Base-by-base conservation (phyloP, 345 rosid species). In the Erodium maritimum region DNA sequence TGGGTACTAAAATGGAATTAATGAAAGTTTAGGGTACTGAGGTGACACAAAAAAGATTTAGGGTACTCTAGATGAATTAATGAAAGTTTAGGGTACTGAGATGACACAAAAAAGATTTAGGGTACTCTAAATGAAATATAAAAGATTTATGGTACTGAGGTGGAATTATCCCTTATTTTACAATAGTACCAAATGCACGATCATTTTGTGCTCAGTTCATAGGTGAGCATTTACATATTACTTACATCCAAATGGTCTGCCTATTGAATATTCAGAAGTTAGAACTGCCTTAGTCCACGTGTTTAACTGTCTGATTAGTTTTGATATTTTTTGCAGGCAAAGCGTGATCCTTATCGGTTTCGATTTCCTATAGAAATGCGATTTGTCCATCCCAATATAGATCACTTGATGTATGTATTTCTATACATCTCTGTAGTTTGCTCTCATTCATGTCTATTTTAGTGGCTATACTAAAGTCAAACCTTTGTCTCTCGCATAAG, bases 291-390 rank as follows among this genome's bases (percentile, higher is more conserved):
- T 14, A n/a, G 4, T 55, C 17, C 7, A 7, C 18, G 34, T 22
- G 22, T 17, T 54, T 8, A 9, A 23, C 55, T 17, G 56, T 6
- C 17, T 45, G 19, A 33, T 19, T 55, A 11, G 1, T 50, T 56
- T 54, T 21, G 19, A 21, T 42, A 25, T n/a, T 54, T 12, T 55
- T 66, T 68, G 70, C 84, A 91, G 96, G 98, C 93, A 61, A 91
- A 91, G 77, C 72, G 93, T 60, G 96, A 91, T 77, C 96, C 98
- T 59, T 81, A 86, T 71, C 79, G 90, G 59, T 91, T 82, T 69
- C 81, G 95, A 57, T 91, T 88, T 81, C 98, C 96, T 10, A 77
- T 91, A 58, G 98, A 91, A 74, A 68, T 91, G 95, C 94, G 94
- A 51, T 83, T 91, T 51, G 88, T 88, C 53, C 70, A 79, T 68